Evolutionary conservation across 2,329 filamentous ascomycete species (phyloP).

Genomic region (Diaporthe nobilis): DNA sequence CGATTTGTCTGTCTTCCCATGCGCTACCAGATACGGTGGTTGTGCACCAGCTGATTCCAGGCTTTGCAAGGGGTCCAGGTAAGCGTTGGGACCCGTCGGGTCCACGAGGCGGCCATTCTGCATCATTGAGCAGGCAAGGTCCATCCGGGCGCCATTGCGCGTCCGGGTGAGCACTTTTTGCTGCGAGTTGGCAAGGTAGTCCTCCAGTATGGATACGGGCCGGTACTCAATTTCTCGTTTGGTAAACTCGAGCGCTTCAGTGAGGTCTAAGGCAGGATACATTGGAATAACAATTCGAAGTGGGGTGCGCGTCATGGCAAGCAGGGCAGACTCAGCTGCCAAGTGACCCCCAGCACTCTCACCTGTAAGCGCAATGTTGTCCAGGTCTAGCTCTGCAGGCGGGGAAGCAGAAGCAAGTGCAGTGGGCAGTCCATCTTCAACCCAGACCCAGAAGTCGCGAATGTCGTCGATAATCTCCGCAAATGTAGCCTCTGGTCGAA

Average conservation of each 20-base stretch:
- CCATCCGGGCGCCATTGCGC: neutral
- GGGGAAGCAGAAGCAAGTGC: neutral
- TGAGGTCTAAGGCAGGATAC: neutral
- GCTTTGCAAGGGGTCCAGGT: neutral
- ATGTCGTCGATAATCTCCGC: neutral
- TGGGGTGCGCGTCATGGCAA: neutral
- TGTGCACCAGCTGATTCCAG: neutral
- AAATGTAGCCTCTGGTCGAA: neutral
- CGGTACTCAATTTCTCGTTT: neutral
- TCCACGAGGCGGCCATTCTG: slow-evolving; percentile 9
- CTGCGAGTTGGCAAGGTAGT: neutral
- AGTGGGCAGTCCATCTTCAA: neutral
- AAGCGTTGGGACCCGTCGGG: neutral
- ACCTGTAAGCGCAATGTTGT: neutral
- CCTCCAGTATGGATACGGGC: neutral
- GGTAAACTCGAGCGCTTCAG: neutral
- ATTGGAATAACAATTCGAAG: neutral
- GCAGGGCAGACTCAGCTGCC: neutral
- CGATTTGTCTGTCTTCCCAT: slow-evolving; percentile 7
- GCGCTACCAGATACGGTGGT: neutral
- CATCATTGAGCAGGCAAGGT: slow-evolving; percentile 4
- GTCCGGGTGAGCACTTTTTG: neutral
- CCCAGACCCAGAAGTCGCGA: slow-evolving; percentile 8
- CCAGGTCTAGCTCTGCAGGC: neutral
- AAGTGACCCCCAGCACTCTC: slow-evolving; percentile 5